Evolutionary conservation across 129 eudicot genomes (phyloP), one percentile per base, ranked within the genome.

Genomic region (Flaveria sonorensis): DNA sequence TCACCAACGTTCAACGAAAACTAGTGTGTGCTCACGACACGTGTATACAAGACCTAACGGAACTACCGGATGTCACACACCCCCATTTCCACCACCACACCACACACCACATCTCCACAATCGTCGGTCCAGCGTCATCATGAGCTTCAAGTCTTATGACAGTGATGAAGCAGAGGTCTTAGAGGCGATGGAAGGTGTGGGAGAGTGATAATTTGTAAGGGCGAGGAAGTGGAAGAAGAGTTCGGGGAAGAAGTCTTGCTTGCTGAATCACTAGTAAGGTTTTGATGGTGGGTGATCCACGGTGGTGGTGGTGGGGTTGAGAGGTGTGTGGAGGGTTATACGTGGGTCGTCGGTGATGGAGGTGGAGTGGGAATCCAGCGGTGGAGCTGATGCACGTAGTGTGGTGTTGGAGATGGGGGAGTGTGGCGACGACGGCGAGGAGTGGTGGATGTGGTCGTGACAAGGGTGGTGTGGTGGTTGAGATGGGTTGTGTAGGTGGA

Each of bases 141-240:
- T 77, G 87, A 1, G 91, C 87, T 71, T 92, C 97, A 23, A 75
- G 96, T 8, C 97, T 96, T 6, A 96, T 89, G 55, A 92, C 68
- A 24, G 77, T 78, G 81, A 92, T 81, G 19, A 87, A 73, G 72
- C 87, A 75, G 15, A 93, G 89, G 78, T 89, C 88, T 1, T 36
- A 63, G 73, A 89, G 86, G 42, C 97, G 93, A 65, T 48, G 84
- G 67, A 77, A 78, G 24, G 90, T 87, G 13, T 82, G 67, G 24
- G 84, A 76, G 67, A 89, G 70, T 11, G 97, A 87, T 6, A 81
- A 23, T 46, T 28, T 57, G 93, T 92, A 92, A 30, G 83, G 39
- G 83, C 0, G 71, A 83, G 62, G 76, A 71, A 78, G 52, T 76
- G 74, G 93, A 92, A 92, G 11, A 91, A 77, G 21, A 85, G 88